Percentiles rank a stretch among this genome's conserved stretches.
Conservation (phyloP, 2,329 filamentous ascomycete genomes). For the Arthroderma uncinatum region DNA sequence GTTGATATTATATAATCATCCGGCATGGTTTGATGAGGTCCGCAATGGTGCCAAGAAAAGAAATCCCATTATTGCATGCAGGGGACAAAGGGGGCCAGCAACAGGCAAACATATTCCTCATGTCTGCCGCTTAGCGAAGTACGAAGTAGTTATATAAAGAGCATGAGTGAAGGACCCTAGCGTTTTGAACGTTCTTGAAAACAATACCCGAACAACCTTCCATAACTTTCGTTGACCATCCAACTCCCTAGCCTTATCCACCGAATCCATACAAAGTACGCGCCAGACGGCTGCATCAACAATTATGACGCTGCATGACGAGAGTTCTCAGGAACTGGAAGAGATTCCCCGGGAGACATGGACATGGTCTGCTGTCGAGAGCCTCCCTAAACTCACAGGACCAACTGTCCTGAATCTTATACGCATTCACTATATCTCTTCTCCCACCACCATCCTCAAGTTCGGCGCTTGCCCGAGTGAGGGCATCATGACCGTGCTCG, state of each 20-base stretch:
- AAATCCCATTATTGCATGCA: too few relatives aligned
- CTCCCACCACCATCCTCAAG: conserved; percentile 15
- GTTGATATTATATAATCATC: too few relatives aligned
- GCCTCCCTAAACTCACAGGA: conserved; percentile 8
- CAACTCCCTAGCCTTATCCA: background rate
- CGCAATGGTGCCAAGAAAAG: too few relatives aligned
- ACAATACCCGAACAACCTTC: too few relatives aligned
- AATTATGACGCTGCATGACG: conserved; percentile 6
- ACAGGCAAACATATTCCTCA: too few relatives aligned
- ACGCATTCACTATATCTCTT: conserved; percentile 12
- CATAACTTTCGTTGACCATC: too few relatives aligned
- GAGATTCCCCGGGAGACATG: conserved; percentile 7
- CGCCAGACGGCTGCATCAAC: background rate
- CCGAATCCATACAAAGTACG: background rate
- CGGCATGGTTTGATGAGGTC: too few relatives aligned
- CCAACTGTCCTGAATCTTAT: conserved; percentile 11
- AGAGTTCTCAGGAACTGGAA: conserved; percentile 5
- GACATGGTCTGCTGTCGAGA: conserved; percentile 10
- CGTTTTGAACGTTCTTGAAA: too few relatives aligned
- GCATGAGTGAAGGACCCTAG: too few relatives aligned
- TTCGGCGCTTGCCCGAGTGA: conserved; percentile 11
- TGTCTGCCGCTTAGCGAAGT: too few relatives aligned
- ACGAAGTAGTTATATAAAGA: too few relatives aligned
- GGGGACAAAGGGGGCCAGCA: too few relatives aligned
- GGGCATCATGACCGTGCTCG: conserved; percentile 13